Base-by-base conservation (phyloP, 2,329 filamentous ascomycete species). In the Ophioceras dolichostomum region DNA sequence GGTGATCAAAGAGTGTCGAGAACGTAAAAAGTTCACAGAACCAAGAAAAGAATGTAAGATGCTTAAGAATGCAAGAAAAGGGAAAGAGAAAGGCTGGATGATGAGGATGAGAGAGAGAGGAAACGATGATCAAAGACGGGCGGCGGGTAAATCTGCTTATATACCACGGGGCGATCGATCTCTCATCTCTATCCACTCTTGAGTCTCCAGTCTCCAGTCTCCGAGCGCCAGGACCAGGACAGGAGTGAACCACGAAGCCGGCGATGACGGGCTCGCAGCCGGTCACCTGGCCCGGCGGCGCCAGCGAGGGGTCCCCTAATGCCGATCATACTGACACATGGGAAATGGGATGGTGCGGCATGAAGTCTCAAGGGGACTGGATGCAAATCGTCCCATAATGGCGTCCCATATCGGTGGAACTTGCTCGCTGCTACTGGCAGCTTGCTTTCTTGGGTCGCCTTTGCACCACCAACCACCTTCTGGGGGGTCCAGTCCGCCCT, bases 1-100 rank as follows among this genome's bases (percentile, higher is more conserved):
- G 18, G 30, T 18, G 30, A 32, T 18, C 19, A 34, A 26, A 16
- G 28, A 32, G 19, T 30, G 27, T 37, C 17, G 19, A 37, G 19
- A 32, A 32, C n/a, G 26, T 18, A 51, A 45, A 43, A 44, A 53
- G 51, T 54, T 53, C 50, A 45, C 51, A 51, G 51, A 54, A 54
- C 51, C 45, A n/a, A n/a, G 24, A 34, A 44, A 48, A 43, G 43
- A 43, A 49, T 32, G 32, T 39, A 42, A 44, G 42, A 43, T 33
- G 36, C 42, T 42, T 38, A 44, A 38, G 36, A 40, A 29, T 27
- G 29, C 35, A 31, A 37, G 28, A 36, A 36, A 30, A 37, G 28
- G 18, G 19, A 31, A 32, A 28, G 35, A 37, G 35, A 37, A 37
- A 13, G 27, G 6, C 17, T 18, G 28, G 19, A 8, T 22, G 17